These are phyloP conservation scores for Amphichorda felina DNA, from an alignment of 2,329 filamentous ascomycete genomes.

Conservation along the genomic window DNA sequence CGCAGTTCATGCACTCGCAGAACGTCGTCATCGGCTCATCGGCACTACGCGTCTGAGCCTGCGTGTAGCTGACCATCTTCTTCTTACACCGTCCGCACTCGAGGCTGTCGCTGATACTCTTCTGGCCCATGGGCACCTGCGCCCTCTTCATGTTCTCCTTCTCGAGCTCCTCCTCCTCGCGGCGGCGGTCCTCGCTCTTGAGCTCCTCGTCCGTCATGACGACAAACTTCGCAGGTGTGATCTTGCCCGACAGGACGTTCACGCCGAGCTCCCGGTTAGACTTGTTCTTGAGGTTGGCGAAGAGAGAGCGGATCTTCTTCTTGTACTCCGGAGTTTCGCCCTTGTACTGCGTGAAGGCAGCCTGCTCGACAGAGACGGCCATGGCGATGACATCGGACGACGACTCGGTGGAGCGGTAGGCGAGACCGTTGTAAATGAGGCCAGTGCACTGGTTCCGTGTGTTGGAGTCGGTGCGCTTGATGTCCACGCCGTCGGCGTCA, in stretches of 20 bases:
- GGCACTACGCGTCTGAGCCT: slow-evolving; percentile 89
- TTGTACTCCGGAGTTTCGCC: slow-evolving; percentile 68
- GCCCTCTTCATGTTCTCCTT: slow-evolving; percentile 96
- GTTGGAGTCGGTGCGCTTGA: slow-evolving; percentile 60
- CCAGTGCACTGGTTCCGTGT: slow-evolving; percentile 78
- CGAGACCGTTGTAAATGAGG: slow-evolving; percentile 85
- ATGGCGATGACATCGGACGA: slow-evolving; percentile 60
- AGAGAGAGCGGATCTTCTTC: slow-evolving; percentile 82
- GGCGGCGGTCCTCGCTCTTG: slow-evolving; percentile 72
- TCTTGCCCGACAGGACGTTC: slow-evolving; percentile 63
- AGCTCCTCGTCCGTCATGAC: slow-evolving; percentile 83
- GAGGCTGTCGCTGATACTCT: slow-evolving; percentile 77
- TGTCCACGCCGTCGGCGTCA: slow-evolving; percentile 70
- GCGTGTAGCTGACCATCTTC: slow-evolving; percentile 90
- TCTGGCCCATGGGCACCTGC: slow-evolving; percentile 85
- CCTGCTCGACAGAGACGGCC: slow-evolving; percentile 72
- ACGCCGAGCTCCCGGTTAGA: slow-evolving; percentile 68
- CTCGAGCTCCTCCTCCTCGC: slow-evolving; percentile 63
- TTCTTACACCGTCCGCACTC: slow-evolving; percentile 87
- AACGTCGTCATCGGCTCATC: slow-evolving; percentile 87
- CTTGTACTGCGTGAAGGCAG: slow-evolving; percentile 58
- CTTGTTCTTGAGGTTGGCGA: slow-evolving; percentile 89
- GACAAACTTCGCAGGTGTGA: slow-evolving; percentile 64
- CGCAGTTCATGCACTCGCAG: slow-evolving; percentile 59
- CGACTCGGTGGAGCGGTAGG: slow-evolving; percentile 57